Evolutionary conservation across 2,329 filamentous ascomycete genomes (phyloP).

Genomic region (Claviceps quebecensis): DNA sequence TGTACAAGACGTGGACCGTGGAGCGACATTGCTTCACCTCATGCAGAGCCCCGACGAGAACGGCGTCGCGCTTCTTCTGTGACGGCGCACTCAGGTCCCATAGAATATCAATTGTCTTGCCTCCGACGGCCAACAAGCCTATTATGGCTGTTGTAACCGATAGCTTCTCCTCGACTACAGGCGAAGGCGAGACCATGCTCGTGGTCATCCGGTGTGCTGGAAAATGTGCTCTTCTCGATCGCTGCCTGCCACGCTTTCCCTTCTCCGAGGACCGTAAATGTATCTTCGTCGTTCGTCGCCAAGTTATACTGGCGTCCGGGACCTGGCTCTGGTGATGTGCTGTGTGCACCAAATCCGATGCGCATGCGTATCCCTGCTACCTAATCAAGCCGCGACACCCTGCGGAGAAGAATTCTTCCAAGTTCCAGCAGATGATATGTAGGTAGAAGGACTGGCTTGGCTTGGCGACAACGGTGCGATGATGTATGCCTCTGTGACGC

Average conservation of each 20-base stretch:
- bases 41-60: slow-evolving; percentile 19
- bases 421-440: not conserved
- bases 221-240: not conserved
- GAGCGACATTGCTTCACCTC: slow-evolving; percentile 25
- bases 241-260: not conserved
- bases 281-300: not conserved
- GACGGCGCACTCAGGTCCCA: slow-evolving; percentile 20
- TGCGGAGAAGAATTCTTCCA: no score
- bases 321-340: not conserved
- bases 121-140: slow-evolving; percentile 22
- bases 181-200: slow-evolving; percentile 2
- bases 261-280: not conserved
- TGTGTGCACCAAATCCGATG: no score
- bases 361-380: no score
- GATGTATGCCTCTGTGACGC: not conserved
- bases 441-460: not conserved
- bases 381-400: no score
- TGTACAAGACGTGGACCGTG: slow-evolving; percentile 22
- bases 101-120: slow-evolving; percentile 20
- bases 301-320: not conserved
- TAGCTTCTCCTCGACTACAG: slow-evolving; percentile 13
- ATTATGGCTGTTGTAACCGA: slow-evolving; percentile 23
- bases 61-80: slow-evolving; percentile 11
- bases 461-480: not conserved
- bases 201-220: not conserved